Conservation (phyloP, 2,329 filamentous ascomycete genomes). For the Stagonosporopsis cucurbitacearum region DNA sequence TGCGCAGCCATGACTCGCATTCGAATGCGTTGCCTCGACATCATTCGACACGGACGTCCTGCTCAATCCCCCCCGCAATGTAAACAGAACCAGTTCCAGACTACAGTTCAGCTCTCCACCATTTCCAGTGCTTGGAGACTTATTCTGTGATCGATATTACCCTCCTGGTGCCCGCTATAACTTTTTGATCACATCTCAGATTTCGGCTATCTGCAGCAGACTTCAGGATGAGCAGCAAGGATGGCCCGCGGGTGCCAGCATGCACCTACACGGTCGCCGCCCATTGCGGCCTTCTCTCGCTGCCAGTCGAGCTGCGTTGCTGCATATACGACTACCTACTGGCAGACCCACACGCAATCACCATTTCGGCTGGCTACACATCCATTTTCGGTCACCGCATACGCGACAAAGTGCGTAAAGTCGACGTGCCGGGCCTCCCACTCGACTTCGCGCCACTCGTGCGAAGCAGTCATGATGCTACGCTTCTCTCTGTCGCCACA, state of each 20-base stretch:
- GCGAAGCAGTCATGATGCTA: conserved; percentile 39
- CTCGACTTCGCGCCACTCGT: conserved; percentile 44
- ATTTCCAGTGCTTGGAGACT: background rate
- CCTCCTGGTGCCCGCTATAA: background rate
- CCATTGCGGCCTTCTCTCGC: conserved; percentile 26
- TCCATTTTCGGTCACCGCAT: conserved; percentile 39
- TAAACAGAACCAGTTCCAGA: conserved; percentile 21
- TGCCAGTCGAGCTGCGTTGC: conserved; percentile 52
- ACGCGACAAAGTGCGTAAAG: conserved; percentile 30
- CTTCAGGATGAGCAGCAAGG: conserved; percentile 14
- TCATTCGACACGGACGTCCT: conserved; percentile 6
- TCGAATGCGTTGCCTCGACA: conserved; percentile 7
- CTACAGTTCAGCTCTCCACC: conserved; percentile 16
- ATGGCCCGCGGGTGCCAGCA: conserved; percentile 13
- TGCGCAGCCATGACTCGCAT: conserved; percentile 9
- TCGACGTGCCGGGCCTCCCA: conserved; percentile 48
- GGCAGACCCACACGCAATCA: conserved; percentile 45
- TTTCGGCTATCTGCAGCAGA: background rate
- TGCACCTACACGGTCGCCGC: conserved; percentile 1
- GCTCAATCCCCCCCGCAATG: conserved; percentile 3
- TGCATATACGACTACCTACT: conserved; percentile 52
- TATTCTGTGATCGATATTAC: background rate
- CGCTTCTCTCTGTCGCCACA: conserved; percentile 40
- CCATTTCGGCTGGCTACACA: conserved; percentile 48
- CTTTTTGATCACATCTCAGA: conserved; percentile 2